A percentile compares a stretch with the other conserved stretches of the same genome.
Conservation (phyloP, 1,284 basidiomycete genomes). For the Boletus sp. region DNA sequence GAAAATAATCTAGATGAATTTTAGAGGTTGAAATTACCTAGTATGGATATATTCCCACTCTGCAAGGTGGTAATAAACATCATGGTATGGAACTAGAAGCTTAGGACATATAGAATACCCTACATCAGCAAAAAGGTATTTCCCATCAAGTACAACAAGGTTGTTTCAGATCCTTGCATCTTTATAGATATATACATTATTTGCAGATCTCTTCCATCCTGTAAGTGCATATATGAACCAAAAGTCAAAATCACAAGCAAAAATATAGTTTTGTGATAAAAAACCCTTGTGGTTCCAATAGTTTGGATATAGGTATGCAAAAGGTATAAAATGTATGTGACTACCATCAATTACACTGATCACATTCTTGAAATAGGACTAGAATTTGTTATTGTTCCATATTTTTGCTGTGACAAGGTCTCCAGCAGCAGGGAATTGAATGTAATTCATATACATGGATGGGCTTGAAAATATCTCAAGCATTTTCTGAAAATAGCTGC, state of each 20-base stretch:
- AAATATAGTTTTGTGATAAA: background rate
- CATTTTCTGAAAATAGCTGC: background rate
- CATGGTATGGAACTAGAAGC: too few relatives aligned
- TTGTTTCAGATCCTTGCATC: background rate
- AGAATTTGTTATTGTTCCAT: background rate
- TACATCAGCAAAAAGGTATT: too few relatives aligned
- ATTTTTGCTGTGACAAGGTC: background rate
- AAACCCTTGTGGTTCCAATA: background rate
- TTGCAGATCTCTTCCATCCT: background rate
- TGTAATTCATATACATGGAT: too few relatives aligned
- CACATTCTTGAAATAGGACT: background rate
- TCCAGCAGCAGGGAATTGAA: too few relatives aligned
- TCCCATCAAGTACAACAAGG: background rate
- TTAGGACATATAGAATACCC: too few relatives aligned
- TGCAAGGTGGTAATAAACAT: too few relatives aligned
- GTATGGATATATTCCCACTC: too few relatives aligned
- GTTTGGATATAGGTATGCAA: background rate
- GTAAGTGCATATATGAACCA: background rate
- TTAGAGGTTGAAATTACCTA: background rate
- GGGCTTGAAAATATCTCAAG: background rate
- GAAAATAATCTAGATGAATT: background rate
- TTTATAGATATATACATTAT: background rate
- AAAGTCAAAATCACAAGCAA: background rate
- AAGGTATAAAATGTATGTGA: background rate
- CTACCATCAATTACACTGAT: background rate